phyloP scores from a whole-genome alignment of 192 early-diverging fungal genomes.

The Paraglomus brasilianum region DNA sequence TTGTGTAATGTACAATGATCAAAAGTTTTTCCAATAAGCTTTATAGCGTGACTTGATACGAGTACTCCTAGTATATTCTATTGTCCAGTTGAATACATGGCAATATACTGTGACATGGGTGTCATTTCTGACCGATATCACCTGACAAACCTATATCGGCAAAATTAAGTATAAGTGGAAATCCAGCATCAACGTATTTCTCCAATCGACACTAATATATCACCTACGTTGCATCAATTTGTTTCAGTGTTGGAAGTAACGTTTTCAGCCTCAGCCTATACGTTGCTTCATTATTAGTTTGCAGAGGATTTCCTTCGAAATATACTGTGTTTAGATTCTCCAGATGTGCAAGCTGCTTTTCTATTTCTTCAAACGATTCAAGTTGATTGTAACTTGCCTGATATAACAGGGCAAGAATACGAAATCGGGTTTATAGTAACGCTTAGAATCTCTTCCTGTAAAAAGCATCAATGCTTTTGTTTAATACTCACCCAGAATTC shows the following conservation, averaged over 20 bases:
- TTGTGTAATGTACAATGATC: no score
- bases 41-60: no score
- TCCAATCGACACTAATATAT: no score
- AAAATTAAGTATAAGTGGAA: no score
- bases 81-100: no score
- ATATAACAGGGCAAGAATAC: constrained; percentile 4
- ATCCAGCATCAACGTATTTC: no score
- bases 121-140: no score
- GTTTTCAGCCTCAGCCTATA: constrained; percentile 89
- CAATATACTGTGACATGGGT: no score
- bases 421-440: constrained; percentile 11
- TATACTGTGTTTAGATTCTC: constrained; percentile 81
- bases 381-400: constrained; percentile 77
- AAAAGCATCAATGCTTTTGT: constrained; percentile 44
- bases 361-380: constrained; percentile 73
- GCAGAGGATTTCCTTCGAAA: constrained; percentile 93
- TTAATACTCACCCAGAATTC: constrained; percentile 81
- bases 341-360: constrained; percentile 61
- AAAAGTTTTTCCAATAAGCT: no score
- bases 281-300: constrained; percentile 66
- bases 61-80: no score
- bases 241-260: constrained; percentile 77
- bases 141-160: no score
- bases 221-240: constrained; percentile 86
- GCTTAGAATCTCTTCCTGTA: constrained; percentile 45